Evolutionary conservation across 306 rosid species (phyloP), one percentile per base, ranked within the genome.

Genomic region (Hippophae tibetana): DNA sequence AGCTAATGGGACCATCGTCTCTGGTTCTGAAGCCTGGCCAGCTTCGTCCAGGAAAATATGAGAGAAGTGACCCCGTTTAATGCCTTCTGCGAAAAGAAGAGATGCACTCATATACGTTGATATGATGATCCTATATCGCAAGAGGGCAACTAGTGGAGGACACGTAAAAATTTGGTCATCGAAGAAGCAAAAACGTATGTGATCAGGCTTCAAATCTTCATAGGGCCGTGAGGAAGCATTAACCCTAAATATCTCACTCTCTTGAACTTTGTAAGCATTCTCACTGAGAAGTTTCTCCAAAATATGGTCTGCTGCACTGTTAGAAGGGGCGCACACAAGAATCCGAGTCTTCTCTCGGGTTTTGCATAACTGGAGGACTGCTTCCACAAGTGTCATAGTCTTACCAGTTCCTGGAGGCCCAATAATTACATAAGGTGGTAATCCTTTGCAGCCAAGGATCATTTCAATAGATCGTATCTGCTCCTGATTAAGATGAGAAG

Each of bases 371-470:
- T 84, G 97, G 61, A 86, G 87, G 73, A 89, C 61, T 58, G 95
- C 85, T 79, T 86, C 92, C 53, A 84, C 92, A 56, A 86, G 27
- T 52, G 95, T 86, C 72, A 68, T 72, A 13, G 97, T 81, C 84
- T 89, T 86, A n/a, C 97, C 97, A 0, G 97, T 89, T 46, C 97
- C 95, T 0, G 97, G 95, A 77, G 97, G 97, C 25, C 97, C 97
- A 48, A 83, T 80, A 65, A 89, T 84, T 74, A 89, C 75, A 68
- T 81, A 86, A 44, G 97, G 97, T 0, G 97, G 95, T 26, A 78
- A 82, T 5, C 95, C 92, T 76, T 67, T 81, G 80, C 97, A 86
- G 71, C 89, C 95, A 52, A 86, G 67, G 65, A 89, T 76, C 95
- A 72, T 89, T 71, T 79, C 75, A 72, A 89, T 74, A 1, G 92